These are phyloP conservation scores for Magnolia officinalis DNA, from an alignment of 164 flowering plant species.

Conservation along the genomic window DNA sequence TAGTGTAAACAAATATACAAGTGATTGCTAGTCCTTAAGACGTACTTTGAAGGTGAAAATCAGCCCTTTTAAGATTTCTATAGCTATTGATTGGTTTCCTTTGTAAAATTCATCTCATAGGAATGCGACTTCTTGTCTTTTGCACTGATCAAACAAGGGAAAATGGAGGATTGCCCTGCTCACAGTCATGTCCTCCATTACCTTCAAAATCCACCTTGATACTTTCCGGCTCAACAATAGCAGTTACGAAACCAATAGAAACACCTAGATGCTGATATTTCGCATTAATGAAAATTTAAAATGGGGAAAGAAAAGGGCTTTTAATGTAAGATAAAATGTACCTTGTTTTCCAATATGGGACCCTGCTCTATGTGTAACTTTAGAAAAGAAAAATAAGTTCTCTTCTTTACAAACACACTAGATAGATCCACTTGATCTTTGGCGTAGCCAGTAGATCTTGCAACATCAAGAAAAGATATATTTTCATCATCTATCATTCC, in stretches of 20 bases:
- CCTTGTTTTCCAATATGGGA: constrained; percentile 94
- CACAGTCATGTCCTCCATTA: constrained; percentile 82
- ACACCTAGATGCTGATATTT: constrained; percentile 36
- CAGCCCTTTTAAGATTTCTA: too few relatives aligned
- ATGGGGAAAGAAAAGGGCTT: not conserved
- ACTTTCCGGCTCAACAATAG: constrained; percentile 98
- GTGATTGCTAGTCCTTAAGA: too few relatives aligned
- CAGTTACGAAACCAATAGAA: constrained; percentile 86
- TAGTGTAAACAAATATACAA: too few relatives aligned
- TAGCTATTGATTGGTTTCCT: too few relatives aligned
- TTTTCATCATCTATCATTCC: constrained; percentile 70
- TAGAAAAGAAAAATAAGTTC: constrained; percentile 76
- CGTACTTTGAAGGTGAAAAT: too few relatives aligned
- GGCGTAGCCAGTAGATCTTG: constrained; percentile 77
- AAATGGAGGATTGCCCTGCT: constrained; percentile 55
- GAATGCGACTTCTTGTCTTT: too few relatives aligned
- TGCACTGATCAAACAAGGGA: too few relatives aligned
- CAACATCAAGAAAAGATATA: constrained; percentile 74
- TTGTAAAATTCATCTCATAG: too few relatives aligned
- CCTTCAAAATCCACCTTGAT: constrained; percentile 93
- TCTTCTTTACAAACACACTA: constrained; percentile 61
- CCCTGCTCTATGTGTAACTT: constrained; percentile 98
- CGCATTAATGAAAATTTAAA: constrained; percentile 5
- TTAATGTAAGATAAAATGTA: constrained; percentile 9
- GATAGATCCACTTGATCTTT: constrained; percentile 50